Conservation (phyloP, 495 filamentous ascomycete genomes). For the Amniculicola lignicola region DNA sequence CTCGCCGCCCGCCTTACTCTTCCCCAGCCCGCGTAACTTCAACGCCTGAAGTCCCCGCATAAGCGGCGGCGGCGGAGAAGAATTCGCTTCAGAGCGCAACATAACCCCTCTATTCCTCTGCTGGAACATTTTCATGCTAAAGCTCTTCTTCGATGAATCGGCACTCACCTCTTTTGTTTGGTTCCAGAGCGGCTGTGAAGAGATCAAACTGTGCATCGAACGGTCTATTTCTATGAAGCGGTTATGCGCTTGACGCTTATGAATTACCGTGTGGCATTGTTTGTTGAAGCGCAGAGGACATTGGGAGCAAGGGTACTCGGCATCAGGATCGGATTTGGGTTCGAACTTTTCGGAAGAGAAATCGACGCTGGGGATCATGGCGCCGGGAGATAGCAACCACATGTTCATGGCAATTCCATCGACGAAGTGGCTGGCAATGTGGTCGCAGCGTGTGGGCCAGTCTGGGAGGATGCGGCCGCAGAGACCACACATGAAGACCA, state of each 20-base stretch:
- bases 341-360: not conserved
- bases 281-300: not conserved
- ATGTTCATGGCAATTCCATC: constrained; percentile 11
- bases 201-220: no score
- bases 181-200: no score
- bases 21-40: no score
- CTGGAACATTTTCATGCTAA: constrained; percentile 6
- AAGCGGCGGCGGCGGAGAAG: no score
- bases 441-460: constrained; percentile 16
- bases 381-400: not conserved
- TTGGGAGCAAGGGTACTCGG: not conserved
- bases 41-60: no score
- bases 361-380: not conserved
- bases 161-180: not conserved
- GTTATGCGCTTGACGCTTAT: constrained; percentile 4
- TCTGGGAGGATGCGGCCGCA: constrained; percentile 4
- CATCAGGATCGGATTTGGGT: not conserved
- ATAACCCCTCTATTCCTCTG: no score
- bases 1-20: no score
- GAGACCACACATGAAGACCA: constrained; percentile 11
- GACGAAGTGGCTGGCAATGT: constrained; percentile 23
- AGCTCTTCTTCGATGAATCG: not conserved
- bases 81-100: no score
- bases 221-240: not conserved
- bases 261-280: not conserved